Base-by-base conservation (phyloP, 148 eudicot species). In the Mesembryanthemum crystallinum region DNA sequence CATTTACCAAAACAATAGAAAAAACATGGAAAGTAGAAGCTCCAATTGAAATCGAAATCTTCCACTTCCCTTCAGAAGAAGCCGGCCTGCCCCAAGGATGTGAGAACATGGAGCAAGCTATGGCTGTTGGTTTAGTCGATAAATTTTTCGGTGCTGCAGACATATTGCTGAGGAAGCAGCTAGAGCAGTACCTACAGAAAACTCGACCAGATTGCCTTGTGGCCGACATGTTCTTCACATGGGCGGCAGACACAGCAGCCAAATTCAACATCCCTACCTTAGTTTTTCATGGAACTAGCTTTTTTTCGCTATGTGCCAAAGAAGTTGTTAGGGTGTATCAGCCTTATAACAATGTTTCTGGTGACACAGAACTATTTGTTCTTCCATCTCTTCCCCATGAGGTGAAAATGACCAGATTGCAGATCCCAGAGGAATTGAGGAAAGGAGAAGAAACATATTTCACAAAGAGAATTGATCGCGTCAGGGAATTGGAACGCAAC, bases 81-180 rank as follows among this genome's bases (percentile, higher is more conserved):
- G 81, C 80, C 4, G 92, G 86, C 24, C 27, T 89, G 11, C 90
- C 91, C 0, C 76, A 82, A 33, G 86, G 85, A 0, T 66, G 57
- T 20, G 85, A 86, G 60, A 85, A 71, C 73, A 0, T 67, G 1
- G 88, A 84, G 15, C 76, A 62, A 32, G 43, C 58, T 4, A 12
- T 45, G 6, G 67, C 67, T 0, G 29, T 59, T 1, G 84, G 29
- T 0, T 7, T 60, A 52, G 0, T 75, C 20, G 49, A 55, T 0
- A 82, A 55, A 13, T 88, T 85, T 55, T 70, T 83, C 25, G 32
- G 60, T 23, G 91, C 88, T 23, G 23, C 54, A 7, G 23, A 37
- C 0, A 32, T n/a, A n/a, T n/a, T 85, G 76, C 83, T 87, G 3
- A 77, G 78, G 65, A 79, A 78, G 52, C 88, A 81, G 4, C 73